These are phyloP conservation scores for Ogataea pilisensis DNA, from an alignment of 805 yeast genomes.

Conservation along the genomic window DNA sequence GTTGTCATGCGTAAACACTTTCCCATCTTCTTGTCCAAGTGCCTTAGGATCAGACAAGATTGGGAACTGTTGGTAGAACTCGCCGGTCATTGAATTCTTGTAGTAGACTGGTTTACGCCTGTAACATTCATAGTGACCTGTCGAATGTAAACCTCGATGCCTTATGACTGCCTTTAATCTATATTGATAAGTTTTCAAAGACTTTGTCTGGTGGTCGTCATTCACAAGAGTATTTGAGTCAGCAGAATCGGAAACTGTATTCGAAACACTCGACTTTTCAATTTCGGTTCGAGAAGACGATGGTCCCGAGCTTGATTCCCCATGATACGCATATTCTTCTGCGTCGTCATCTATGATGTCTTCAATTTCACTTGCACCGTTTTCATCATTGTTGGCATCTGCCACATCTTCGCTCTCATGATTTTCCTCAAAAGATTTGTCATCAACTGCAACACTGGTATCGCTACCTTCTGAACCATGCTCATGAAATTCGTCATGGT, in stretches of 20 bases:
- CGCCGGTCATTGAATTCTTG: constrained; percentile 32
- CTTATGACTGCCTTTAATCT: constrained; percentile 67
- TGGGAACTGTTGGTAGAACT: constrained; percentile 21
- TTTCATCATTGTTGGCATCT: too few species aligned
- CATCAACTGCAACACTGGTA: background rate
- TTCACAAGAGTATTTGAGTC: background rate
- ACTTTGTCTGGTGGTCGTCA: background rate
- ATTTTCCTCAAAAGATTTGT: too few species aligned
- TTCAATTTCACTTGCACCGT: background rate
- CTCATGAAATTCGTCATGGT: constrained; percentile 19
- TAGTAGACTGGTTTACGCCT: constrained; percentile 66
- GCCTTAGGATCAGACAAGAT: constrained; percentile 1
- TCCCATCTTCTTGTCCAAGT: constrained; percentile 6
- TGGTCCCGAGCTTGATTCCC: background rate
- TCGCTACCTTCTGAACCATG: constrained; percentile 15
- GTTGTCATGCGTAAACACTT: constrained; percentile 1
- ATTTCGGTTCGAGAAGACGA: background rate
- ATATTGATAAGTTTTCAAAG: constrained; percentile 36
- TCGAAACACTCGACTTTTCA: background rate
- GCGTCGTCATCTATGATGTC: background rate
- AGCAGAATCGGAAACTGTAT: background rate
- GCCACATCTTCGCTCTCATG: too few species aligned
- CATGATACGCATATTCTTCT: background rate
- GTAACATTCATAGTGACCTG: constrained; percentile 90
- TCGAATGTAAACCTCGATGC: constrained; percentile 83